Percentiles rank a stretch among this genome's conserved stretches.
phyloP scores from a whole-genome alignment of 2,329 filamentous ascomycete species.

The Aspergillus sp. region DNA sequence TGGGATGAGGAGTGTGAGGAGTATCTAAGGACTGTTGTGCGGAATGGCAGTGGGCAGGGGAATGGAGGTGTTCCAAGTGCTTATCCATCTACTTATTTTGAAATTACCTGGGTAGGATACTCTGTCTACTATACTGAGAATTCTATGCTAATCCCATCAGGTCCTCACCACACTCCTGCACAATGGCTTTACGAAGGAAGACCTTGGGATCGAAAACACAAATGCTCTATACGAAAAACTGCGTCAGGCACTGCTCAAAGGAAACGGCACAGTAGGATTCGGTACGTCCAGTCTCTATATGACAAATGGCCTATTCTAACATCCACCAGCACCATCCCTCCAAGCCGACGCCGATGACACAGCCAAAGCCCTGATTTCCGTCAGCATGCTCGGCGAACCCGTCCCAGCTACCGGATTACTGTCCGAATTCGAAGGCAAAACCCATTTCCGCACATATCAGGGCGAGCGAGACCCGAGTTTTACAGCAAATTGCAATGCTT shows the following conservation, averaged over 20 bases:
- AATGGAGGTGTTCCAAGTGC: slow-evolving; percentile 18
- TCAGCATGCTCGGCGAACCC: slow-evolving; percentile 8
- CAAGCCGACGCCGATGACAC: slow-evolving; percentile 24
- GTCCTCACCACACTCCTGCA: background rate
- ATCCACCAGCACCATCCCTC: slow-evolving; percentile 1
- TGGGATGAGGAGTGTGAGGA: slow-evolving; percentile 31
- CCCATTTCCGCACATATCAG: slow-evolving; percentile 28
- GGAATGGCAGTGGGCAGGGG: slow-evolving; percentile 2
- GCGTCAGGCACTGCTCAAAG: background rate
- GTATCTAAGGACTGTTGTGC: slow-evolving; percentile 21
- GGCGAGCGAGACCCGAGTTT: slow-evolving; percentile 26
- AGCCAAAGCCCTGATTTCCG: slow-evolving; percentile 13
- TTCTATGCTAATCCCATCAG: background rate
- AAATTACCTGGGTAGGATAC: slow-evolving; percentile 14
- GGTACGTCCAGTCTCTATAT: background rate
- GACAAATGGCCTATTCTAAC: background rate
- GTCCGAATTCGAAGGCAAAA: slow-evolving; percentile 20
- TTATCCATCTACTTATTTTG: slow-evolving; percentile 21
- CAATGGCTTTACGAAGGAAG: background rate
- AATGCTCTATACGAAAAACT: background rate
- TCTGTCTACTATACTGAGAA: background rate
- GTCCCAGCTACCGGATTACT: slow-evolving; percentile 16
- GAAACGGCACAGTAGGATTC: background rate
- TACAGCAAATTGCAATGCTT: slow-evolving; percentile 32
- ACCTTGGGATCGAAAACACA: background rate